These are phyloP conservation scores for Globisporangium mamillatum DNA, from an alignment of 352 stramenopile species.

Conservation along the genomic window DNA sequence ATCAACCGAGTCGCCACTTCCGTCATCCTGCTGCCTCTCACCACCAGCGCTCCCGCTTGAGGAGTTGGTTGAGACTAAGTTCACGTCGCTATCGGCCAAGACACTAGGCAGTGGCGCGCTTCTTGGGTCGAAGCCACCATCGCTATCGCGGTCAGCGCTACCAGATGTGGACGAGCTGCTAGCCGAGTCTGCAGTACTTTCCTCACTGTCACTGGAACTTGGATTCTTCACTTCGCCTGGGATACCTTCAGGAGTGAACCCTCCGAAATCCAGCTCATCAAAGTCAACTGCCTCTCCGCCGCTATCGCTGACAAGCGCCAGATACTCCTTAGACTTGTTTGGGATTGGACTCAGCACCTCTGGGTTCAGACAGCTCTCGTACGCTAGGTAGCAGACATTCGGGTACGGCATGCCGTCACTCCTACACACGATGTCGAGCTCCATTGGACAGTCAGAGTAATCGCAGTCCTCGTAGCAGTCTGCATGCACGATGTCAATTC, in stretches of 20 bases:
- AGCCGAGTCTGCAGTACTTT: not conserved
- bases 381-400: conserved; percentile 16
- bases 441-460: not conserved
- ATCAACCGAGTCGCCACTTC: not conserved
- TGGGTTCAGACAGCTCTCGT: conserved; percentile 2
- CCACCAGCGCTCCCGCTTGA: not conserved
- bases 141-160: not conserved
- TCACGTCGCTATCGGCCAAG: not conserved
- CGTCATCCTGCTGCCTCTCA: not conserved
- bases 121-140: no score
- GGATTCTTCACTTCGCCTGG: not conserved
- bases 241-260: not conserved
- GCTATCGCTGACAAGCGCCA: not conserved
- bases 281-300: not conserved
- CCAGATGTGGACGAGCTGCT: not conserved
- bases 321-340: not conserved
- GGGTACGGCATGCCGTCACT: conserved; percentile 15
- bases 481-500: not conserved
- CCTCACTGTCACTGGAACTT: no score
- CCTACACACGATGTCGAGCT: conserved; percentile 17
- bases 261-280: not conserved
- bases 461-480: not conserved
- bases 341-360: not conserved
- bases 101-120: no score
- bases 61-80: not conserved